phyloP scores from a whole-genome alignment of 345 rosid species.

The Euphorbia lathyris region DNA sequence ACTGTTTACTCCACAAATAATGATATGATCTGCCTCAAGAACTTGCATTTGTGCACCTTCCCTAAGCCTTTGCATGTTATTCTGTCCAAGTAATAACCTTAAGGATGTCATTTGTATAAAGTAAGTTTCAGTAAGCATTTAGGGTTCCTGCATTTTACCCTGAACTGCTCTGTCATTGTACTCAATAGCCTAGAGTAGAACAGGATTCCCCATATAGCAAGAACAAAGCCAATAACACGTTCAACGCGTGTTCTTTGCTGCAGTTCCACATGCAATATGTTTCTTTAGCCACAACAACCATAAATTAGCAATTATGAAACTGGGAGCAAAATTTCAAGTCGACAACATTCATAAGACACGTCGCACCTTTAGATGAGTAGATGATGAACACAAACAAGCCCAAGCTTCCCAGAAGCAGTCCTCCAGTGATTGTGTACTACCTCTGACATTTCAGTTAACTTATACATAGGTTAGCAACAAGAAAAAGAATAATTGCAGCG shows the following conservation, averaged over 20 bases:
- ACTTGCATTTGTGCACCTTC: slow-evolving; percentile 99
- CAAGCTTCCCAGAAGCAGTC: slow-evolving; percentile 99
- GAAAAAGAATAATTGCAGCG: slow-evolving; percentile 1
- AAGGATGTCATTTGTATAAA: slow-evolving; percentile 19
- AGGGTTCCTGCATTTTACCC: slow-evolving; percentile 47
- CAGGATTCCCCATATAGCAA: slow-evolving; percentile 92
- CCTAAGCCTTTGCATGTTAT: slow-evolving; percentile 84
- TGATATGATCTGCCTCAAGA: slow-evolving; percentile 82
- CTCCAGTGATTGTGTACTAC: slow-evolving; percentile 57
- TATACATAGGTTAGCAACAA: slow-evolving; percentile 13
- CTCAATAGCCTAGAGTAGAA: slow-evolving; percentile 91
- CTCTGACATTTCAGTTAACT: slow-evolving; percentile 41
- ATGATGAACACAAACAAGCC: slow-evolving; percentile 92
- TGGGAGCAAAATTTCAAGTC: slow-evolving; percentile 4
- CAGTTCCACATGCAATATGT: slow-evolving; percentile 34
- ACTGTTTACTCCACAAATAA: slow-evolving; percentile 83
- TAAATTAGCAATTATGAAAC: slow-evolving; percentile 13
- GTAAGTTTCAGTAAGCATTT: slow-evolving; percentile 9
- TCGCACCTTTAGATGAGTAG: slow-evolving; percentile 77
- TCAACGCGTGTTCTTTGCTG: slow-evolving; percentile 93
- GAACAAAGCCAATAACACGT: slow-evolving; percentile 76
- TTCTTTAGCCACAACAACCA: slow-evolving; percentile 26
- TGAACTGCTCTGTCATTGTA: slow-evolving; percentile 96
- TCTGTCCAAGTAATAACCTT: slow-evolving; percentile 41
- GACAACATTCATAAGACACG: slow-evolving; percentile 14